phyloP scores from a whole-genome alignment of 2,329 filamentous ascomycete species.

The Arthrobotrys megalospora region DNA sequence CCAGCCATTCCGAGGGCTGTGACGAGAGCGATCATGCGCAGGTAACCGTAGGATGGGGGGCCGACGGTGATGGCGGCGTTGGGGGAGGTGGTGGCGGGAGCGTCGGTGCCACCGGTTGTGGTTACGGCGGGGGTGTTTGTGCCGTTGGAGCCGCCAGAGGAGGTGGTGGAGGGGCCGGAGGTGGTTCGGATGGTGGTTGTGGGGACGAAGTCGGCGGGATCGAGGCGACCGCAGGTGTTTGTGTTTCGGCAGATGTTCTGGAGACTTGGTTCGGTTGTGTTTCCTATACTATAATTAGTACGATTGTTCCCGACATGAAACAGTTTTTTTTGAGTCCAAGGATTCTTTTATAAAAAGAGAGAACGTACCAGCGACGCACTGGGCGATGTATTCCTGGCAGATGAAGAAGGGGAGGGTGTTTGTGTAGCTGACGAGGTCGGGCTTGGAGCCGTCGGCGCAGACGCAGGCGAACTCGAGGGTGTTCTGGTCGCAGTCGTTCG shows the following conservation, averaged over 20 bases:
- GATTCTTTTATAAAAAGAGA: neutral
- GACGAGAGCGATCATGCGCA: constrained; percentile 37
- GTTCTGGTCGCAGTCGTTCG: constrained; percentile 52
- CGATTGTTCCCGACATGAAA: neutral
- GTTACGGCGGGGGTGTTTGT: constrained; percentile 6
- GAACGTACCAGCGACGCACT: constrained; percentile 54
- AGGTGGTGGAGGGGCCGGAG: constrained; percentile 3
- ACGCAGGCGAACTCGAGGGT: constrained; percentile 27
- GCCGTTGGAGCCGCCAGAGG: neutral
- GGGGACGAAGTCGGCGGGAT: constrained; percentile 48
- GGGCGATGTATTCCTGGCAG: constrained; percentile 55
- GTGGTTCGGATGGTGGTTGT: constrained; percentile 44
- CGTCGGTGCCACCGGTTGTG: constrained; percentile 11
- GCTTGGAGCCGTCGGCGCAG: constrained; percentile 49
- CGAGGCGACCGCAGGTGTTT: constrained; percentile 55
- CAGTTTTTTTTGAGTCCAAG: neutral
- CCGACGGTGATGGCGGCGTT: constrained; percentile 37
- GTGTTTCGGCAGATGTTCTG: constrained; percentile 53
- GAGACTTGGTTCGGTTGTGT: constrained; percentile 47
- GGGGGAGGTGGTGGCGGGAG: constrained; percentile 30
- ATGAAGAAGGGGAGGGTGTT: constrained; percentile 56
- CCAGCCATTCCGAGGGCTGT: constrained; percentile 46
- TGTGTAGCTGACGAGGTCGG: constrained; percentile 45
- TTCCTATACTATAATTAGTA: constrained; percentile 32
- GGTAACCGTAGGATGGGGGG: constrained; percentile 14